Evolutionary conservation across 164 flowering plant genomes (phyloP).

Genomic region (Liquidambar formosana): DNA sequence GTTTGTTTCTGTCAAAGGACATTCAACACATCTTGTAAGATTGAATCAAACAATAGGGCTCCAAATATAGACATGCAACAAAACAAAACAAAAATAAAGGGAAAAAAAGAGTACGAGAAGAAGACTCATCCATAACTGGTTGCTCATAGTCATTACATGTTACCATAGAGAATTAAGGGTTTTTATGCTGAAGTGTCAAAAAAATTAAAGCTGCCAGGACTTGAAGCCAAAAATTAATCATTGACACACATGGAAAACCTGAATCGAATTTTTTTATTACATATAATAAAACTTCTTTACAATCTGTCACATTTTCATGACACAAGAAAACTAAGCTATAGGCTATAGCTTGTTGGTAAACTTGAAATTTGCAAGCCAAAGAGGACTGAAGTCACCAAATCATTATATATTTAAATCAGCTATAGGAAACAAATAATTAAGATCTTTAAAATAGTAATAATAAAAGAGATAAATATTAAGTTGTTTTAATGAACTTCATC

Average conservation of each 20-base stretch:
- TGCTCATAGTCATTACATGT: not conserved
- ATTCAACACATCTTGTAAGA: not conserved
- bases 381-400: too few species aligned
- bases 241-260: too few species aligned
- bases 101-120: not conserved
- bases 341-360: too few species aligned
- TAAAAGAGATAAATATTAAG: too few species aligned
- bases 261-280: too few species aligned
- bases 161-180: not conserved
- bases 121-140: not conserved
- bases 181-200: not conserved
- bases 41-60: not conserved
- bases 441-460: too few species aligned
- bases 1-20: conserved; percentile 70
- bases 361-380: too few species aligned
- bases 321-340: not conserved
- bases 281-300: too few species aligned
- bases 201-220: not conserved
- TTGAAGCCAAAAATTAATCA: not conserved
- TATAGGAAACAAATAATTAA: too few species aligned
- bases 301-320: not conserved
- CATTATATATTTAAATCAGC: too few species aligned
- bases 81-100: not conserved
- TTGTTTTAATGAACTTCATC: too few species aligned
- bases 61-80: not conserved